A percentile compares a stretch with the other conserved stretches of the same genome.
phyloP scores from a whole-genome alignment of 2,329 filamentous ascomycete species.

The Fonsecaea monophora region DNA sequence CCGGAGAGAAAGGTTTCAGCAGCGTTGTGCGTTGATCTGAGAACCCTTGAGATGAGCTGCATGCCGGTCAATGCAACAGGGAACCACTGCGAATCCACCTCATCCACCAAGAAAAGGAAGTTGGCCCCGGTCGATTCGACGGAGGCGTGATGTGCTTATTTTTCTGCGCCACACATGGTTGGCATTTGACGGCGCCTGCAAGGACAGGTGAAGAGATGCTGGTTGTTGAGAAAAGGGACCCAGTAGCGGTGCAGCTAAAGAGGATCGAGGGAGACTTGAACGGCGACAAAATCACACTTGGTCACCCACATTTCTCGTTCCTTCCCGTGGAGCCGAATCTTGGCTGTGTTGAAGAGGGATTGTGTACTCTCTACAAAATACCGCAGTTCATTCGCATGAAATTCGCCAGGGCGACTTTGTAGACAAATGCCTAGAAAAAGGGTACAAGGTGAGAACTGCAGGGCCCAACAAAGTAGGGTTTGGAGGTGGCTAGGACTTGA shows the following conservation, averaged over 20 bases:
- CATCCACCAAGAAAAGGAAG: not conserved
- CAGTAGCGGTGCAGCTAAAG: not conserved
- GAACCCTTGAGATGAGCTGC: conserved; percentile 31
- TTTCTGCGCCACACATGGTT: conserved; percentile 8
- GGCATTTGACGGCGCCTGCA: conserved; percentile 6
- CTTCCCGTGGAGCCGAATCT: not conserved
- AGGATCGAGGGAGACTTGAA: not conserved
- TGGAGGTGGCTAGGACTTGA: not conserved
- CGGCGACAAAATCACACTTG: not conserved
- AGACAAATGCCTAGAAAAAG: not conserved
- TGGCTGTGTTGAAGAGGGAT: not conserved
- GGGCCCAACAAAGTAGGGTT: not conserved
- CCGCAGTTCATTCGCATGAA: conserved; percentile 1
- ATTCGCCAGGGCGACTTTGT: not conserved
- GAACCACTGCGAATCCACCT: conserved; percentile 9
- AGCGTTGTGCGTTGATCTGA: conserved; percentile 28
- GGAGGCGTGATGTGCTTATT: conserved; percentile 1
- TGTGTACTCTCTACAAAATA: not conserved
- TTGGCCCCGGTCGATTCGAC: not conserved
- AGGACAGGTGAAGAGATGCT: conserved; percentile 1
- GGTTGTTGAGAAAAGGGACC: not conserved
- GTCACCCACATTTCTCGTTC: not conserved
- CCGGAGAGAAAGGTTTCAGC: not conserved
- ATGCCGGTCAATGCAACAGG: conserved; percentile 10
- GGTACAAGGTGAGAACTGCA: not conserved